phyloP scores from a whole-genome alignment of 495 filamentous ascomycete genomes.

The Jackrogersella multiformis region DNA sequence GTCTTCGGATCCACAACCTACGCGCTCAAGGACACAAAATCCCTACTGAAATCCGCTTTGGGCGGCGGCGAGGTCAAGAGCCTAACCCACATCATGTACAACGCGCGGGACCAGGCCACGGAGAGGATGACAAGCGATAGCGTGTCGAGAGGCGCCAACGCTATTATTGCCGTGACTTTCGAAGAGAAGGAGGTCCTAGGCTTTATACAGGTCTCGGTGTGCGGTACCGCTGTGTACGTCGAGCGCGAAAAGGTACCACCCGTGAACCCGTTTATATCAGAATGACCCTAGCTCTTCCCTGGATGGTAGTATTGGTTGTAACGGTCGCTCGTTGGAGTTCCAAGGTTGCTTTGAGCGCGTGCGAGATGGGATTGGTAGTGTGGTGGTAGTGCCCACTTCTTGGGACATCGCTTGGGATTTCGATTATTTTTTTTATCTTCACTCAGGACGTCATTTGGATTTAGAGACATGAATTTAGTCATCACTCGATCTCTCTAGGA shows the following conservation, averaged over 20 bases:
- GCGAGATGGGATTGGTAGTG: background rate
- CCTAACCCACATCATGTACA: conserved; percentile 37
- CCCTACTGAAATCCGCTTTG: conserved; percentile 20
- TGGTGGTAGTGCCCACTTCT: background rate
- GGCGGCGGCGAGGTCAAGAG: conserved; percentile 27
- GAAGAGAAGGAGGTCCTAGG: conserved; percentile 36
- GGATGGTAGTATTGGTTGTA: too few species aligned
- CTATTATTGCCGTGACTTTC: conserved; percentile 28
- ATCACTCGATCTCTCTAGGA: background rate
- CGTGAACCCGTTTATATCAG: conserved; percentile 29
- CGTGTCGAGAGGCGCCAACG: conserved; percentile 36
- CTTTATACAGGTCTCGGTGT: conserved; percentile 37
- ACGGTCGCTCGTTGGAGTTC: too few species aligned
- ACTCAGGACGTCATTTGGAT: background rate
- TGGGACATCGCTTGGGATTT: background rate
- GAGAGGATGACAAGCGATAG: conserved; percentile 38
- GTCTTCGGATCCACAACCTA: conserved; percentile 34
- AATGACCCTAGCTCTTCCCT: too few species aligned
- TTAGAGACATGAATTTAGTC: background rate
- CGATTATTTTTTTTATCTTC: background rate
- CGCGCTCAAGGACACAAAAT: conserved; percentile 36
- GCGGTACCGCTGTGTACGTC: conserved; percentile 38
- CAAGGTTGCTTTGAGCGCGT: background rate
- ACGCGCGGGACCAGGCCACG: conserved; percentile 37
- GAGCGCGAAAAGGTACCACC: conserved; percentile 27